phyloP scores from a whole-genome alignment of 805 yeast genomes.

The Metschnikowia orientalis region DNA sequence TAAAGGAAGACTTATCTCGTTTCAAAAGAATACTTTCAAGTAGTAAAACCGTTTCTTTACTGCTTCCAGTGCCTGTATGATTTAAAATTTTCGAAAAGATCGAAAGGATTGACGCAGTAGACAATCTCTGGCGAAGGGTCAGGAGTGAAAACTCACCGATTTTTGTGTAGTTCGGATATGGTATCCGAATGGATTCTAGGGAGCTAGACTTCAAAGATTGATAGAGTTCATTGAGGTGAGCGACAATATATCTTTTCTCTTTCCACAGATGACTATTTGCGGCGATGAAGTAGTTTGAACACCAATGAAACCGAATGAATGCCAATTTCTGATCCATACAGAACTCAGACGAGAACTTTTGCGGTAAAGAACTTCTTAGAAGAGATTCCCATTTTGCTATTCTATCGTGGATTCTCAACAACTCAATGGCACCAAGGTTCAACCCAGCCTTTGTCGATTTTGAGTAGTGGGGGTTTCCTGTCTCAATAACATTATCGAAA shows the following conservation, averaged over 20 bases:
- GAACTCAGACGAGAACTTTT: too few relatives aligned
- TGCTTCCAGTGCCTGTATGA: constrained; percentile 23
- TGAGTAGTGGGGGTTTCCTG: constrained; percentile 13
- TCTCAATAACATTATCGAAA: constrained; percentile 19
- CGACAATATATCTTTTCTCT: constrained; percentile 25
- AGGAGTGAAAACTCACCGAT: constrained; percentile 53
- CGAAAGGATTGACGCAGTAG: constrained; percentile 66
- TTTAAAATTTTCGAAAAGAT: constrained; percentile 54
- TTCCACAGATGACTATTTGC: constrained; percentile 28
- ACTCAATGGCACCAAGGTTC: constrained; percentile 35
- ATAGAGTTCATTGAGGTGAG: constrained; percentile 43
- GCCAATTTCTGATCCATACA: too few relatives aligned
- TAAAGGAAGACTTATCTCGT: constrained; percentile 3
- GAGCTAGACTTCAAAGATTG: too few relatives aligned
- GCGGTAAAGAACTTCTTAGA: too few relatives aligned
- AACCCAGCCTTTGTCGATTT: constrained; percentile 20
- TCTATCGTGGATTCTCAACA: constrained; percentile 38
- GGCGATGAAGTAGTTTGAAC: constrained; percentile 18
- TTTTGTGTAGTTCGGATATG: constrained; percentile 53
- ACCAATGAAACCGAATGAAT: constrained; percentile 29
- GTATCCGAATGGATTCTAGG: too few relatives aligned
- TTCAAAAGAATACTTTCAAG: constrained; percentile 46
- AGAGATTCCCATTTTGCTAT: constrained; percentile 44
- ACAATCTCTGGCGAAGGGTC: constrained; percentile 55
- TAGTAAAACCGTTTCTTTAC: constrained; percentile 33